These are phyloP conservation scores for Hysterium pulicare DNA, from an alignment of 2,329 filamentous ascomycete species.

Conservation along the genomic window DNA sequence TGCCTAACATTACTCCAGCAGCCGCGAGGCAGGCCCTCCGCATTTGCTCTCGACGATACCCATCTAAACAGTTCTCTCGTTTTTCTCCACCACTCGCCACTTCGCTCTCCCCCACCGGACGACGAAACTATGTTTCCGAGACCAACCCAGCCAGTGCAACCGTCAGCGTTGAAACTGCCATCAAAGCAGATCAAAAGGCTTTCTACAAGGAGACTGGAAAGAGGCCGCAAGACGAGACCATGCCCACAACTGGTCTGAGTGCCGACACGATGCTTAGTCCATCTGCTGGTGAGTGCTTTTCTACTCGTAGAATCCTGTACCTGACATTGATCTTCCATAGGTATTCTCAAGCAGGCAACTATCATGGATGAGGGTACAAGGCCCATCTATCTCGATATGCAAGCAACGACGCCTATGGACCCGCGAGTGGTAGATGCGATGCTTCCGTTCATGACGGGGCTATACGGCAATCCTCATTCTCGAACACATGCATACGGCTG, in stretches of 20 bases:
- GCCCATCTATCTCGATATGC: conserved; percentile 97
- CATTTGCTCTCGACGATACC: conserved; percentile 51
- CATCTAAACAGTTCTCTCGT: conserved; percentile 40
- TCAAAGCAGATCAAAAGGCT: conserved; percentile 80
- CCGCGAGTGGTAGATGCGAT: conserved; percentile 94
- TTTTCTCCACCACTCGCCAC: conserved; percentile 40
- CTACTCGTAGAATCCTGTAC: conserved; percentile 3
- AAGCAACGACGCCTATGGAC: conserved; percentile 93
- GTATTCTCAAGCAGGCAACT: conserved; percentile 85
- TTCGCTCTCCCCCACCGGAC: conserved; percentile 33
- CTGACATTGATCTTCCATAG: conserved; percentile 37
- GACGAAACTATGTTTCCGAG: conserved; percentile 78
- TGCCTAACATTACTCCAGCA: conserved; percentile 56
- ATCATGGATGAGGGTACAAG: conserved; percentile 89
- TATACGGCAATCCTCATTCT: conserved; percentile 96
- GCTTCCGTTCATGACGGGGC: conserved; percentile 88
- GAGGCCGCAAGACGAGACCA: conserved; percentile 53
- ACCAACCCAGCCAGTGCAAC: conserved; percentile 76
- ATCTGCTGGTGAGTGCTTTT: conserved; percentile 57
- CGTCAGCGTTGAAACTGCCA: conserved; percentile 76
- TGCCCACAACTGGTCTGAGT: conserved; percentile 57
- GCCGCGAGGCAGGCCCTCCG: conserved; percentile 72
- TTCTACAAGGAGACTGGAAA: conserved; percentile 62
- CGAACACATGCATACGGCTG: conserved; percentile 97
- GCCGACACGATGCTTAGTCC: conserved; percentile 73